Base-by-base conservation (phyloP, 331 rosid species). In the Pyrus hybrid region DNA sequence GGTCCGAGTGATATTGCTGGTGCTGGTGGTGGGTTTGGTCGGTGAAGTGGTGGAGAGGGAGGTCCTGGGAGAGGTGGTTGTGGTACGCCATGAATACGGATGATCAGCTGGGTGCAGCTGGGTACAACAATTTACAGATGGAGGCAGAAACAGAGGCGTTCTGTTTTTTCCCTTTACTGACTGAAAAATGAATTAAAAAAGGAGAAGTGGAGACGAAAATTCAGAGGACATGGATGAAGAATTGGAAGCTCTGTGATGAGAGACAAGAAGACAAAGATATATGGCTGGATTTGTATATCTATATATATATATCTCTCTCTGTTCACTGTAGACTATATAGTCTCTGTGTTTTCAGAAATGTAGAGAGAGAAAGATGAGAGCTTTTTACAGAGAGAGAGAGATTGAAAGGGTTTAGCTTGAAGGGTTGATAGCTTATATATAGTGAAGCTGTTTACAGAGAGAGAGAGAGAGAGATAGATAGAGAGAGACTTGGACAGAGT, bases 41-140 rank as follows among this genome's bases (percentile, higher is more conserved):
- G 0, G 92, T 73, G 77, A 90, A 94, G 87, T 88, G 93, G 82
- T 86, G 92, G 32, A 92, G 89, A 23, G 91, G 96, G 6, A 92
- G 84, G 84, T 87, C 91, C 14, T 86, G 93, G 2, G 92, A 75
- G 62, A 90, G 83, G 68, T 85, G 93, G 84, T 87, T 86, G 72
- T 86, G 99, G 87, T 87, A 94, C 53, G 99, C 96, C 99, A 94
- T 92, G 63, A 43, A 43, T 43, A 12, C 20, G 12, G 30, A 60
- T 17, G 30, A 16, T 13, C 77, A 12, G 33, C 35, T 23, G 28
- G 28, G 28, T 26, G 28, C 28, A 26, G 28, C 28, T 26, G 64
- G 20, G 64, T 5, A 60, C 25, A 60, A 8, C 14, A 60, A 60
- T 60, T 9, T 26, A 17, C n/a, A 5, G 22, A 18, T 56, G 63